Evolutionary conservation across 176 grass and related monocot genomes (phyloP).

Genomic region (Carex myosuroides): DNA sequence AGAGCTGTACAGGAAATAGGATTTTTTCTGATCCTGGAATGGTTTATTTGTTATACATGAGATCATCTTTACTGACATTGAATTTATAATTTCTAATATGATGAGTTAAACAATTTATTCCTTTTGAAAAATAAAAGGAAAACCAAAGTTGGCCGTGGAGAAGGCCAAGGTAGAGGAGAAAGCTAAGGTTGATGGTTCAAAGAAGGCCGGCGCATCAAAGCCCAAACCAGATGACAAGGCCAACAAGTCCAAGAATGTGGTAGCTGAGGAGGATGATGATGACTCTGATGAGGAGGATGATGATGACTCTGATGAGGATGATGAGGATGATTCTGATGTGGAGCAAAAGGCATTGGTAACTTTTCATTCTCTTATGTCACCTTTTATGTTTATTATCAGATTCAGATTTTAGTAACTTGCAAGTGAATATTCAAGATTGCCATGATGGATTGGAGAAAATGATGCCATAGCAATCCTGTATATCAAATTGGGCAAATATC

Average conservation of each 20-base stretch:
- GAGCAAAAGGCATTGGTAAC: slow-evolving; percentile 9
- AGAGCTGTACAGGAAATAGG: not conserved
- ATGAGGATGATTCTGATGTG: slow-evolving; percentile 19
- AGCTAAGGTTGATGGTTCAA: slow-evolving; percentile 17
- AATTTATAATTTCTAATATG: not conserved
- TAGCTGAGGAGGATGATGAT: slow-evolving; percentile 19
- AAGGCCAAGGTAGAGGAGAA: slow-evolving; percentile 30
- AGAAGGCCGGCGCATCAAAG: slow-evolving; percentile 23
- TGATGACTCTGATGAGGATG: slow-evolving; percentile 15
- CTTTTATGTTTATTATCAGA: not conserved
- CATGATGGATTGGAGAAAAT: not conserved
- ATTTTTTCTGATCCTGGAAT: slow-evolving; percentile 37
- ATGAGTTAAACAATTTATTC: not conserved
- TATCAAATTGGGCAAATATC: not conserved
- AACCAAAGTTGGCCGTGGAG: slow-evolving; percentile 30
- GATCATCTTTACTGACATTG: not conserved
- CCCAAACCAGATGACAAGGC: slow-evolving; percentile 27
- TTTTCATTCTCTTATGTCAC: not conserved
- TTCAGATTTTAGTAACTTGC: not conserved
- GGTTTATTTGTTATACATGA: not conserved
- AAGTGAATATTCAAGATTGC: not conserved
- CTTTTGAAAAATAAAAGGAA: not conserved
- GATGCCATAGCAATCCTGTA: not conserved
- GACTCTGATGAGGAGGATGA: slow-evolving; percentile 25
- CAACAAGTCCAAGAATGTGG: slow-evolving; percentile 22